Percentiles rank a stretch among this genome's conserved stretches.
Evolutionary conservation across 345 rosid genomes (phyloP).

Genomic region (Camelina hispida): DNA sequence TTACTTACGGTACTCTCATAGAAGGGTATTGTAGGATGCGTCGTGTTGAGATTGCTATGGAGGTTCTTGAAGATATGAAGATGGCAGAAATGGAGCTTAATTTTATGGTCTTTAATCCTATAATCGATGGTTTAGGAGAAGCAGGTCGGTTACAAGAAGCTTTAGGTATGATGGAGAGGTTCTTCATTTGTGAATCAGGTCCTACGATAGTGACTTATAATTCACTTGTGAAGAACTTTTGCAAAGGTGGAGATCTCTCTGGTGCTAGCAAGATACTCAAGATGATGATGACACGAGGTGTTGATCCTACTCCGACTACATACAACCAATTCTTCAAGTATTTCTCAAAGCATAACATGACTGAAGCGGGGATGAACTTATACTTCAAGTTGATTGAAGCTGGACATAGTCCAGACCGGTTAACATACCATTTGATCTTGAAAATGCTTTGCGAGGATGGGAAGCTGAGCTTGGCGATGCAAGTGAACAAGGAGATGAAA

Average conservation of each 20-base stretch:
- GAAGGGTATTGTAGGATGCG: constrained; percentile 83
- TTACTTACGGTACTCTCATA: constrained; percentile 78
- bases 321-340: constrained; percentile 80
- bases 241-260: constrained; percentile 70
- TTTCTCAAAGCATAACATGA: constrained; percentile 60
- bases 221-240: constrained; percentile 78
- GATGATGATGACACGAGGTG: constrained; percentile 72
- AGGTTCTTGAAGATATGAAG: constrained; percentile 72
- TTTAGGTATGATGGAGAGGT: constrained; percentile 67
- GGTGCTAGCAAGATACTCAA: constrained; percentile 77
- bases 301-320: constrained; percentile 71
- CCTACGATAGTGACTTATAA: constrained; percentile 79
- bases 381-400: constrained; percentile 77
- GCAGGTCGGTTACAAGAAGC: constrained; percentile 75
- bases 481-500: constrained; percentile 81
- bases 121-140: constrained; percentile 82
- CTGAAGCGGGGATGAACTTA: constrained; percentile 79
- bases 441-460: constrained; percentile 84
- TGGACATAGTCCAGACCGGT: constrained; percentile 69
- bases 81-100: constrained; percentile 62
- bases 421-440: constrained; percentile 75
- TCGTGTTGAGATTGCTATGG: constrained; percentile 66
- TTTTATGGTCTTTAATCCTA: constrained; percentile 66
- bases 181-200: constrained; percentile 64
- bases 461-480: constrained; percentile 69